Evolutionary conservation across 176 grass and related monocot species (phyloP).

Genomic region (Musa schizocarpa): DNA sequence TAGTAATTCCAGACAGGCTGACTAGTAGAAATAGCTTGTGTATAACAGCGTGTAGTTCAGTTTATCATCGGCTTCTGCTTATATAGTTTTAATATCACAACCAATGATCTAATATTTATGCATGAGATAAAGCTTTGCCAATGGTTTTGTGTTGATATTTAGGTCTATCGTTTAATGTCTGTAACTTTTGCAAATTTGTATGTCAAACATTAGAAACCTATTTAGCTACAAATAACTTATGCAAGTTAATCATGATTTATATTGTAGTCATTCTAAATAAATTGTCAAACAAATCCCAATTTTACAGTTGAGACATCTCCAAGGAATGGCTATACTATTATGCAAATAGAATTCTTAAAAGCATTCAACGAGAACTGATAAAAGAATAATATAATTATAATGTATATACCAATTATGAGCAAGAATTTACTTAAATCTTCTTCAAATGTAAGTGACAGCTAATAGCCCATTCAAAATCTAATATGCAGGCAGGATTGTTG

Average conservation of each 20-base stretch:
- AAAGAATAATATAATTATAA: neutral
- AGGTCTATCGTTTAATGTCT: neutral
- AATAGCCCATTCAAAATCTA: constrained; percentile 7
- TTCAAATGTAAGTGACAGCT: neutral
- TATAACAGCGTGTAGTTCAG: neutral
- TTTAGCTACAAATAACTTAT: neutral
- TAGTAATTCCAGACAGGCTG: neutral
- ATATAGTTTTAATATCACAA: neutral
- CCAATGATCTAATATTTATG: neutral
- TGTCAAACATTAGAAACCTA: neutral
- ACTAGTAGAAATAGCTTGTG: neutral
- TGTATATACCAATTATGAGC: neutral
- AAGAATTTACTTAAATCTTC: neutral
- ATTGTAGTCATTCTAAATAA: neutral
- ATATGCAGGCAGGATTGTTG: constrained; percentile 71
- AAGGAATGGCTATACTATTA: neutral
- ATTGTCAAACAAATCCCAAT: neutral
- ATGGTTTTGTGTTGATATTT: neutral
- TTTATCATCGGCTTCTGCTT: neutral
- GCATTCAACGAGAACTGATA: neutral
- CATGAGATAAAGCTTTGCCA: neutral
- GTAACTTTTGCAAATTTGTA: neutral
- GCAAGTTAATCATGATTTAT: too few relatives aligned
- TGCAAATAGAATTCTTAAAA: neutral
- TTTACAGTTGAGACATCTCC: neutral